Percentiles rank a stretch among this genome's conserved stretches.
These are phyloP conservation scores for Erythrophleum ivorense DNA, from an alignment of 331 rosid species.

Conservation along the genomic window DNA sequence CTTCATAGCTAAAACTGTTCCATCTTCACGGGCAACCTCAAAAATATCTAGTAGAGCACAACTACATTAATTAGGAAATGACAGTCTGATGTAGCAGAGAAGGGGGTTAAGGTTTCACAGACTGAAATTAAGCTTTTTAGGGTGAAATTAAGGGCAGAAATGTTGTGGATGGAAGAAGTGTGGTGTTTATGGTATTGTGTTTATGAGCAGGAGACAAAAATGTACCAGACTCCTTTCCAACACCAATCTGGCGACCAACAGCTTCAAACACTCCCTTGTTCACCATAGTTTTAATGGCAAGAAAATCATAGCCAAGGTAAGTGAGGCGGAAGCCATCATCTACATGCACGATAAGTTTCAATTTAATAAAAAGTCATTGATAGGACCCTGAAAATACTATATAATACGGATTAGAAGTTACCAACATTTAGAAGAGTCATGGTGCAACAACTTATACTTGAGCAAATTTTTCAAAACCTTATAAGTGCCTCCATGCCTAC, in stretches of 20 bases:
- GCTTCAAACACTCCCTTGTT: constrained; percentile 73
- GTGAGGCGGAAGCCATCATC: constrained; percentile 89
- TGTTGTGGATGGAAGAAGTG: background rate
- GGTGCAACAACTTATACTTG: constrained; percentile 79
- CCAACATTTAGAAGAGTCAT: constrained; percentile 81
- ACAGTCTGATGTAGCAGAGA: background rate
- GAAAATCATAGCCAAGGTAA: constrained; percentile 88
- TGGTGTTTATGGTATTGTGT: background rate
- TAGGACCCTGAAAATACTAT: background rate
- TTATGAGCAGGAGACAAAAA: background rate
- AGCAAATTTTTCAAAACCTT: constrained; percentile 81
- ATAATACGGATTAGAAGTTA: constrained; percentile 22
- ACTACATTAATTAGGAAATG: background rate
- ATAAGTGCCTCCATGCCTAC: constrained; percentile 83
- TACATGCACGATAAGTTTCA: constrained; percentile 38
- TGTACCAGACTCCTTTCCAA: constrained; percentile 88
- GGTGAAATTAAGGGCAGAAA: background rate
- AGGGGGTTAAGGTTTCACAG: background rate
- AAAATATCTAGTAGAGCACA: constrained; percentile 63
- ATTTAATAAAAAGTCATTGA: constrained; percentile 7
- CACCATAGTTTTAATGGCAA: constrained; percentile 82
- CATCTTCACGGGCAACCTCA: constrained; percentile 87
- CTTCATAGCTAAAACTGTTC: constrained; percentile 74
- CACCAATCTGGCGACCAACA: constrained; percentile 89
- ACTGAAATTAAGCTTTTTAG: background rate